Evolutionary conservation across 306 rosid genomes (phyloP).

Genomic region (Alnus rubra): DNA sequence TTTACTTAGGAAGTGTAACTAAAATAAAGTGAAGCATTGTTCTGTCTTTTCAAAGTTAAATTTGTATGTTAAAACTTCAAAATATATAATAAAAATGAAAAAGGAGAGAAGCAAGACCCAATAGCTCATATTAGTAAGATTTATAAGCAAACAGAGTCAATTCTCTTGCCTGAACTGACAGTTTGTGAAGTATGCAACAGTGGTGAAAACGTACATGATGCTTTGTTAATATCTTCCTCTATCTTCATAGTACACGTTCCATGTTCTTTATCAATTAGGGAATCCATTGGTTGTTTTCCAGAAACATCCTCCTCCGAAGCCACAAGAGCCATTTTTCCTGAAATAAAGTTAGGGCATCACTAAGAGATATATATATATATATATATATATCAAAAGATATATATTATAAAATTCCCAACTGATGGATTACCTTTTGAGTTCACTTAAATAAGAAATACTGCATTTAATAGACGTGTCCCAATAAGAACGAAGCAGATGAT

Average conservation of each 20-base stretch:
- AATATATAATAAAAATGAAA: background rate
- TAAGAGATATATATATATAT: too few relatives aligned
- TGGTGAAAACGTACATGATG: background rate
- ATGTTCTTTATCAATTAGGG: background rate
- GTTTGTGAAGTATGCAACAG: background rate
- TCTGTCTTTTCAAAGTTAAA: background rate
- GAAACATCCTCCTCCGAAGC: background rate
- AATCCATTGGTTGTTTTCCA: background rate
- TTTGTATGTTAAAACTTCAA: background rate
- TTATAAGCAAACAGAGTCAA: background rate
- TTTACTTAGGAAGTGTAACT: background rate
- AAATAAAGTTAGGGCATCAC: background rate
- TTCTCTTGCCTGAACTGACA: constrained; percentile 29
- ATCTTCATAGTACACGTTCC: background rate
- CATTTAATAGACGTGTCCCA: background rate
- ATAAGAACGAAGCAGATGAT: background rate
- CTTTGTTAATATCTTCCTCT: background rate
- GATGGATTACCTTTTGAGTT: background rate
- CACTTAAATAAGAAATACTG: background rate
- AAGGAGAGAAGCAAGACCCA: background rate
- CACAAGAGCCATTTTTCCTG: background rate
- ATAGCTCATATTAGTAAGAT: background rate
- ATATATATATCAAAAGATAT: too few relatives aligned
- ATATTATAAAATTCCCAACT: background rate
- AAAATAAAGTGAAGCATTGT: background rate